Percentiles rank a stretch among this genome's conserved stretches.
Evolutionary conservation across 805 yeast species (phyloP).

Genomic region (Jamesozyma gamospora): DNA sequence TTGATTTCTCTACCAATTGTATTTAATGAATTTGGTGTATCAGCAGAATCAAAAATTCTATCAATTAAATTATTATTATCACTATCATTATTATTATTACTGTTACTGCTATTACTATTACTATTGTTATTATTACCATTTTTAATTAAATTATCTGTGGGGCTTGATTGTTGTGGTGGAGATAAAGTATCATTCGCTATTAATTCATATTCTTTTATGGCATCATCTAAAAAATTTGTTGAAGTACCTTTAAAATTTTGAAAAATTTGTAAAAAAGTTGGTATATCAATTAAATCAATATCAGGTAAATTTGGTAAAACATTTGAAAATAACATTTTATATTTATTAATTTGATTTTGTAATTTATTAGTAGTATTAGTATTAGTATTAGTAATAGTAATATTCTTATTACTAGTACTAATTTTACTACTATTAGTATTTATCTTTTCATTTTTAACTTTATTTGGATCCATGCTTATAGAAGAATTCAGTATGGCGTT

Average conservation of each 20-base stretch:
- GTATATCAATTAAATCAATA: conserved; percentile 19
- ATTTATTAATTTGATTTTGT: conserved; percentile 15
- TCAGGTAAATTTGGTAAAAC: conserved; percentile 22
- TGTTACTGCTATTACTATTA: background rate
- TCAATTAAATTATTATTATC: conserved; percentile 3
- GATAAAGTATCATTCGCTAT: conserved; percentile 7
- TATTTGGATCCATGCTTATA: too few species aligned
- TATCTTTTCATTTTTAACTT: too few species aligned
- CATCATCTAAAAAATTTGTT: conserved; percentile 12
- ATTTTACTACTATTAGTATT: too few species aligned
- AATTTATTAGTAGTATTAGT: conserved; percentile 4
- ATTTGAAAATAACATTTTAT: conserved; percentile 15
- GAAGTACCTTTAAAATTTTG: conserved; percentile 12
- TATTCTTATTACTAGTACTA: too few species aligned
- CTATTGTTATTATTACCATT: too few species aligned
- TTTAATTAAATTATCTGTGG: conserved; percentile 1
- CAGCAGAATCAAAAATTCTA: conserved; percentile 2
- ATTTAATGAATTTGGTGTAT: background rate
- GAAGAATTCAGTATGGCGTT: too few species aligned
- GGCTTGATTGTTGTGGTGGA: conserved; percentile 4
- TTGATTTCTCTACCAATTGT: conserved; percentile 41
- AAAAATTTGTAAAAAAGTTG: conserved; percentile 19
- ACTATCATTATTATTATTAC: conserved; percentile 8
- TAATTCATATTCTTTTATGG: conserved; percentile 17
- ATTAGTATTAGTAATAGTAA: background rate